Base-by-base conservation (phyloP, 2,329 filamentous ascomycete species). In the Botrytis porri region DNA sequence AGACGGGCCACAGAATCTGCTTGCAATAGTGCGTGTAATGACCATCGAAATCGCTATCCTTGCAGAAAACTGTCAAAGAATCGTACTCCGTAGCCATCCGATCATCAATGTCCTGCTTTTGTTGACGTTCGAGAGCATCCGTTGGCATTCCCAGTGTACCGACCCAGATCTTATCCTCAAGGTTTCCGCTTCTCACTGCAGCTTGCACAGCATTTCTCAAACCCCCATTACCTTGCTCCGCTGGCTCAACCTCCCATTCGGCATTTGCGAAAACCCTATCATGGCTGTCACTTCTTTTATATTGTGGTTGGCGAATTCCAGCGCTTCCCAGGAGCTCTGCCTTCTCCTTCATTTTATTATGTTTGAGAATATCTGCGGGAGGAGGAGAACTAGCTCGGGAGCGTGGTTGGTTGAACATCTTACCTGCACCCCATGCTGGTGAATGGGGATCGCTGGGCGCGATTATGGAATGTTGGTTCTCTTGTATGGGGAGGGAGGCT, bases 21-120 rank as follows among this genome's bases (percentile, higher is more conserved):
- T 98, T 98, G 90, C 95, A 98, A 81, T 96, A 98, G 83, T 98
- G 95, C 20, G 92, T 89, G 80, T 98, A 98, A 83, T 97, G 95
- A 1, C 95, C 94, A 79, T 98, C 92, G 80, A 98, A 94, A 82
- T 98, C 95, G 80, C 92, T 94, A 83, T 98, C 95, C 74, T 90
- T 92, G 82, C 93, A 92, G 81, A 92, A 97, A 48, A 98, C 94
- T 3, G 92, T 90, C 76, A 97, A 83, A 78, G 93, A 94, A 77
- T 96, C 90, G 81, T 93, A 91, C 80, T 97, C 93, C 39, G 91
- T 92, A 66, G 93, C 90, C 14, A 98, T 84, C 72, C 88, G 89
- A 80, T 96, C 92, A 76, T 93, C 90, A 75, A 98, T 98, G 70
- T 95, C 93, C 73, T 92, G 87, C 80, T 92, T 95, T 79, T 93